Conservation (phyloP, 148 eudicot genomes). For the Rhododendron molle region DNA sequence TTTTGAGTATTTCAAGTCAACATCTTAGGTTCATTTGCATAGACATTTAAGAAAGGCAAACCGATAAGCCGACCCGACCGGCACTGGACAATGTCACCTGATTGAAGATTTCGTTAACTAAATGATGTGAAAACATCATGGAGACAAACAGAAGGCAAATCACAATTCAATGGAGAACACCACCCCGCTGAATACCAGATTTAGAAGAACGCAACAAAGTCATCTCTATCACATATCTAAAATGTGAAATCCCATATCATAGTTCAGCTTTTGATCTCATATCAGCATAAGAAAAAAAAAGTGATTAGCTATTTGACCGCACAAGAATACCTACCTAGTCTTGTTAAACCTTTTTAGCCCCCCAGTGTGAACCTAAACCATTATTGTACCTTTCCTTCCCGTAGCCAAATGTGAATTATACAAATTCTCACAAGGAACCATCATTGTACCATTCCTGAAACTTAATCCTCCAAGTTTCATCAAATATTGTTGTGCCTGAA, state of each 20-base stretch:
- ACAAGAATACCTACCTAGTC: not conserved
- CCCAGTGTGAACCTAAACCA: not conserved
- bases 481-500: not conserved
- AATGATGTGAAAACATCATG: not conserved
- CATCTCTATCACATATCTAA: not conserved
- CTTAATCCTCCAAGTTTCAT: not conserved
- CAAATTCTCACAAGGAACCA: not conserved
- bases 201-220: not conserved
- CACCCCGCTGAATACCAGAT: not conserved
- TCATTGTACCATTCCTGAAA: not conserved
- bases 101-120: not conserved
- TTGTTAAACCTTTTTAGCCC: not conserved
- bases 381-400: not conserved
- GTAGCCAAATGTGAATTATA: not conserved
- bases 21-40: not conserved
- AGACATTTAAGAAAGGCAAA: not conserved
- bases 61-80: not conserved
- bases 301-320: not conserved
- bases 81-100: not conserved
- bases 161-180: not conserved
- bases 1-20: not conserved
- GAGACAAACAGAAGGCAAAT: not conserved
- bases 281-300: not conserved
- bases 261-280: not conserved
- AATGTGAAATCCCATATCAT: not conserved